These are phyloP conservation scores for Lachancea dasiensis DNA, from an alignment of 805 yeast genomes.

Conservation along the genomic window DNA sequence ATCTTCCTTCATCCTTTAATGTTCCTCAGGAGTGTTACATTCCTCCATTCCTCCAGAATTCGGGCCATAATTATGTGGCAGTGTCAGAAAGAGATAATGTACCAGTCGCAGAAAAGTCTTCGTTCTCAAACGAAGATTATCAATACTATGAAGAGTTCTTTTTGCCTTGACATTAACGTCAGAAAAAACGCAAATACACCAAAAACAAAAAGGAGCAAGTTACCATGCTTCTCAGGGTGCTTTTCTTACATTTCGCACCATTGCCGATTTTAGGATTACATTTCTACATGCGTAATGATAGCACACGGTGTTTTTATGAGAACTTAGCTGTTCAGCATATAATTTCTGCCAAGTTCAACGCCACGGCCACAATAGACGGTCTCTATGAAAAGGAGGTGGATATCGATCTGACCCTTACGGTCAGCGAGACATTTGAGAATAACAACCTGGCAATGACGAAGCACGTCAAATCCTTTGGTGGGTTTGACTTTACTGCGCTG, in stretches of 20 bases:
- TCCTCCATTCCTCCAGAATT: background rate
- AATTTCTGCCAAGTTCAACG: slow-evolving; percentile 69
- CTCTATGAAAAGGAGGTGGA: slow-evolving; percentile 46
- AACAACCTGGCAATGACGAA: slow-evolving; percentile 73
- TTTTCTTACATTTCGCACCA: background rate
- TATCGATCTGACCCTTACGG: slow-evolving; percentile 35
- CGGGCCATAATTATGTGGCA: background rate
- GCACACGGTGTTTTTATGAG: slow-evolving; percentile 76
- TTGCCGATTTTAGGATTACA: slow-evolving; percentile 40
- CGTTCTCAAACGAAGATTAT: background rate
- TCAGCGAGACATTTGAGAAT: slow-evolving; percentile 69
- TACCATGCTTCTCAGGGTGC: background rate
- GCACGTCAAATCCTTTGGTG: slow-evolving; percentile 52
- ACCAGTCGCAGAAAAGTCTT: background rate
- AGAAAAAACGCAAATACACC: background rate
- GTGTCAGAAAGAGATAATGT: background rate
- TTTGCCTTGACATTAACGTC: background rate
- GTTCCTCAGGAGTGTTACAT: background rate
- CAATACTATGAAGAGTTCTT: background rate
- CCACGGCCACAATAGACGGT: slow-evolving; percentile 48
- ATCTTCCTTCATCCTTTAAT: background rate
- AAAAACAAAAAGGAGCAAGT: background rate
- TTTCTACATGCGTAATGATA: slow-evolving; percentile 71
- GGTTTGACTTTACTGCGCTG: slow-evolving; percentile 73
- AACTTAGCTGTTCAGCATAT: slow-evolving; percentile 73